Evolutionary conservation across 1,284 basidiomycete genomes (phyloP).

Genomic region (Pterulicium gracile): DNA sequence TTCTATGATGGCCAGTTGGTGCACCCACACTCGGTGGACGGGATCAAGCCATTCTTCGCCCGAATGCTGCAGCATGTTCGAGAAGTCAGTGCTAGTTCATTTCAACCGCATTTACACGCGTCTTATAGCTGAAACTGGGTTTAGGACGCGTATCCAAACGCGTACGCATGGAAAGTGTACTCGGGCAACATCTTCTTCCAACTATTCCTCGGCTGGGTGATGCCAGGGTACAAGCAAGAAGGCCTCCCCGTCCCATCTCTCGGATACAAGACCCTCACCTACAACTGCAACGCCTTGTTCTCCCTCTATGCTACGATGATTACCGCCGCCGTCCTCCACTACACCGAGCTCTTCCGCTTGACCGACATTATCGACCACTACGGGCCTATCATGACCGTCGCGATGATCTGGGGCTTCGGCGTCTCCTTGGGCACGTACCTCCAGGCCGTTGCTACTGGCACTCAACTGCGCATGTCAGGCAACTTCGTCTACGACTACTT

Average conservation of each 20-base stretch:
- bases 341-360: constrained; percentile 78
- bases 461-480: constrained; percentile 86
- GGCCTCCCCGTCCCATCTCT: constrained; percentile 90
- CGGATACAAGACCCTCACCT: constrained; percentile 85
- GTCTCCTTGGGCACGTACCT: constrained; percentile 78
- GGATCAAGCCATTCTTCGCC: constrained; percentile 71
- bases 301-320: constrained; percentile 84
- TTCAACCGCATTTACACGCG: background rate
- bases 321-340: constrained; percentile 72
- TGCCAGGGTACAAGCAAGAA: constrained; percentile 91
- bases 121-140: constrained; percentile 1
- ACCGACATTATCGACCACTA: constrained; percentile 96
- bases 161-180: constrained; percentile 85
- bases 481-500: constrained; percentile 92
- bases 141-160: constrained; percentile 86
- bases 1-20: constrained; percentile 88
- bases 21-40: constrained; percentile 61
- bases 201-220: constrained; percentile 80
- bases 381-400: constrained; percentile 92
- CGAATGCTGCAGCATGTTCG: constrained; percentile 81
- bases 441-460: constrained; percentile 65
- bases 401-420: constrained; percentile 85
- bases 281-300: constrained; percentile 92
- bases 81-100: constrained; percentile 37
- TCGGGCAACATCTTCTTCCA: constrained; percentile 84